A percentile compares a stretch with the other conserved stretches of the same genome.
phyloP scores from a whole-genome alignment of 345 rosid species.

The Reutealis trisperma region DNA sequence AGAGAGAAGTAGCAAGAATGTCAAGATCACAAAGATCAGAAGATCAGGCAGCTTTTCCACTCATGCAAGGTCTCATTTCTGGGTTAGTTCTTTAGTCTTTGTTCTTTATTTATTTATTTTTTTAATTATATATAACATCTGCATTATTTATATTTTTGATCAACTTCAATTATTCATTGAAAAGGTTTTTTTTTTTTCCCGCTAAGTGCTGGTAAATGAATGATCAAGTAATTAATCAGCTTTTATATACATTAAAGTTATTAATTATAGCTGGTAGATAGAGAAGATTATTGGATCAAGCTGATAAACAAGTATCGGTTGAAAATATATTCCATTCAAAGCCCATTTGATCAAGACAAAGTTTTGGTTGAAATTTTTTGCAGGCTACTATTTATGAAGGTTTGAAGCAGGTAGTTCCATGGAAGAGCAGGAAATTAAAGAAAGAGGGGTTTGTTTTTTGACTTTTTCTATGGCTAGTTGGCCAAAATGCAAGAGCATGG shows the following conservation, averaged over 20 bases:
- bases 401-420: conserved; percentile 64
- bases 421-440: conserved; percentile 57
- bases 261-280: not conserved
- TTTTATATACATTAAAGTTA: too few relatives aligned
- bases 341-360: too few relatives aligned
- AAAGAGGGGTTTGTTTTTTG: conserved; percentile 39
- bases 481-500: not conserved
- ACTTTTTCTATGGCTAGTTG: conserved; percentile 6
- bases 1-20: conserved; percentile 24
- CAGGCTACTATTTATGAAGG: conserved; percentile 64
- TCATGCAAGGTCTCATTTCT: conserved; percentile 53
- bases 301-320: not conserved
- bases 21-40: conserved; percentile 39
- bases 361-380: conserved; percentile 11
- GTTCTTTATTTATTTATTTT: not conserved
- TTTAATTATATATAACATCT: not conserved
- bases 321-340: not conserved
- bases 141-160: not conserved
- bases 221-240: not conserved
- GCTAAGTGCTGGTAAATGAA: not conserved
- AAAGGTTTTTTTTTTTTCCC: too few relatives aligned
- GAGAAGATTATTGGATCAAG: not conserved
- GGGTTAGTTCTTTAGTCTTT: conserved; percentile 48
- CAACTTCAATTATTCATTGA: not conserved
- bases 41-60: conserved; percentile 51